Evolutionary conservation across 257 asterid species (phyloP), one percentile per base, ranked within the genome.

Genomic region (Ballota nigra): DNA sequence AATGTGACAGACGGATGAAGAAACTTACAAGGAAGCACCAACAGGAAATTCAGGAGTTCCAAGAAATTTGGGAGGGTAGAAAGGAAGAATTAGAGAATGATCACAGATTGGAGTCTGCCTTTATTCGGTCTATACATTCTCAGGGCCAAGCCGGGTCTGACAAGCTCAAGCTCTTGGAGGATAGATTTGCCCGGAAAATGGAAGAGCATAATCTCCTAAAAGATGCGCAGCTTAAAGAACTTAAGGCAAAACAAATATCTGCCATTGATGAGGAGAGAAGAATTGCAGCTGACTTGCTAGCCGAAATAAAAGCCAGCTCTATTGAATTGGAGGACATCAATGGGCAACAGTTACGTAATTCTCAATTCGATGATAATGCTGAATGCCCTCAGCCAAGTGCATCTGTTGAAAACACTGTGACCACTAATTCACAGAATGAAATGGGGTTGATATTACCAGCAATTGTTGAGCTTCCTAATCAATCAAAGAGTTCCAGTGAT

Each of bases 161-260:
- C 31, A 87, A 68, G 75, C 87, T 84, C 60, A 87, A 84, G 79
- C 47, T 52, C 2, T 66, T 83, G 64, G 85, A 84, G 51, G 63
- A 58, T 80, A 74, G 52, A 8, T 83, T 86, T 71, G 74, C 83
- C 1, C 71, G 68, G 78, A 77, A 86, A 71, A 63, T 86, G 66
- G 75, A 79, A 73, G 90, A 87, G 57, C 83, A 63, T 68, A 75
- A 79, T 62, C 66, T 66, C 75, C 36, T 38, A 22, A 81, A 77
- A 82, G 85, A 85, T 36, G 28, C 15, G 15, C 52, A 78, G 49
- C 78, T 83, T 67, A 77, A 80, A 74, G 74, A 78, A 23, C 89
- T 87, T 20, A 82, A 83, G 79, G 84, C 74, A 70, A 72, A 73
- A 73, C 90, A 87, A 51, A 64, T 75, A 28, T 79, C 84, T 78